Percentiles rank a stretch among this genome's conserved stretches.
phyloP scores from a whole-genome alignment of 106 monocot genomes.

The Vanilla planifolia region DNA sequence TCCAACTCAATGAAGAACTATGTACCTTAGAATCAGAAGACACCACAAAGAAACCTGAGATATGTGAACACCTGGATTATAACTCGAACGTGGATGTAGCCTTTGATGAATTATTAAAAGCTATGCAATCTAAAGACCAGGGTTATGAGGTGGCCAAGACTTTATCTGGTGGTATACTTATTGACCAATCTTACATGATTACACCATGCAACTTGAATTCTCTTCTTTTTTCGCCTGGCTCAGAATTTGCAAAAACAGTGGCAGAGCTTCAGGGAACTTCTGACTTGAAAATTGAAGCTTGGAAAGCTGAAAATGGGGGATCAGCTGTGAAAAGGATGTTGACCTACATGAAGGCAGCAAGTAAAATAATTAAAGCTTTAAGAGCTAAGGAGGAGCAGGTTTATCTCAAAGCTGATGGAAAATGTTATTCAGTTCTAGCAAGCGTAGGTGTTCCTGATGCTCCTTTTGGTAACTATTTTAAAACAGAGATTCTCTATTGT shows the following conservation, averaged over 20 bases:
- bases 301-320: constrained; percentile 17
- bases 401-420: constrained; percentile 63
- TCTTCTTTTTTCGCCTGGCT: constrained; percentile 47
- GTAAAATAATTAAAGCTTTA: constrained; percentile 55
- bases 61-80: constrained; percentile 17
- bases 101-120: constrained; percentile 50
- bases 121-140: constrained; percentile 26
- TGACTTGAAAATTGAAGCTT: constrained; percentile 37
- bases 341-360: constrained; percentile 45
- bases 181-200: constrained; percentile 41
- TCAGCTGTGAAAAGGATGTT: constrained; percentile 29
- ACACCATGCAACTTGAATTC: constrained; percentile 36
- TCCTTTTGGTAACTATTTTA: constrained; percentile 67
- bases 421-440: constrained; percentile 36
- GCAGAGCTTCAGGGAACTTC: constrained; percentile 31
- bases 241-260: constrained; percentile 35
- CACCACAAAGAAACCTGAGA: constrained; percentile 8
- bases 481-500: constrained; percentile 43
- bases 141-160: constrained; percentile 36
- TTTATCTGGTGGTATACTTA: constrained; percentile 46
- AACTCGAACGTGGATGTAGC: constrained; percentile 16
- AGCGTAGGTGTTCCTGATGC: constrained; percentile 56
- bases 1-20: constrained; percentile 5
- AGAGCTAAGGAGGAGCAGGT: constrained; percentile 60
- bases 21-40: constrained; percentile 5